Conservation (phyloP, 176 grass and related monocot genomes). For the Juncus inflexus region DNA sequence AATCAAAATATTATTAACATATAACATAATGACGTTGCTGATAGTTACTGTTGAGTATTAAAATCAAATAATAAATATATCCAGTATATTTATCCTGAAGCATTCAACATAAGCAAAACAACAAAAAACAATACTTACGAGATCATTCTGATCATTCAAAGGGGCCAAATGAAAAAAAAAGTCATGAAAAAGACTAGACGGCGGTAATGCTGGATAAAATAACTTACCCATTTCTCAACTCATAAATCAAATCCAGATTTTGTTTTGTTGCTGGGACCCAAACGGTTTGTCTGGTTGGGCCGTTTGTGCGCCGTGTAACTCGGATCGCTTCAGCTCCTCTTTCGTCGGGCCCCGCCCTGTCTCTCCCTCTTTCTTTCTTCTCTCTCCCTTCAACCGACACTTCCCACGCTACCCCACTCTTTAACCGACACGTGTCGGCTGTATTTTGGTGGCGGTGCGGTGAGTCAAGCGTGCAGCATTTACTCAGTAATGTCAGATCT, state of each 20-base stretch:
- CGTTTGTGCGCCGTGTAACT: constrained; percentile 27
- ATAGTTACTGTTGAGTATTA: too few relatives aligned
- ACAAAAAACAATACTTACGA: too few relatives aligned
- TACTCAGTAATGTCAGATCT: neutral
- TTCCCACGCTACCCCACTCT: constrained; percentile 3
- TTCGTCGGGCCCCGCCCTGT: neutral
- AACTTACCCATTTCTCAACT: neutral
- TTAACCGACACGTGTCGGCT: neutral
- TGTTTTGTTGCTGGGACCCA: neutral
- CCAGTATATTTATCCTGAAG: too few relatives aligned
- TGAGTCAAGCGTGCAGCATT: neutral
- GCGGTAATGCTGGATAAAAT: neutral
- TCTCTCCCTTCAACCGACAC: constrained; percentile 2
- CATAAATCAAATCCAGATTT: constrained; percentile 6
- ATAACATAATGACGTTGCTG: too few relatives aligned
- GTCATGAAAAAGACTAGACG: neutral
- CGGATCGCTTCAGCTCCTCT: neutral
- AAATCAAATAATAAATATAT: too few relatives aligned
- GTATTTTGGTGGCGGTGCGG: constrained; percentile 15
- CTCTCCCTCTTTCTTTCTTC: neutral
- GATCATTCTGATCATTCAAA: too few relatives aligned
- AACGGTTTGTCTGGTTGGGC: constrained; percentile 21
- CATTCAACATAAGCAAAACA: too few relatives aligned
- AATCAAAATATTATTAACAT: too few relatives aligned
- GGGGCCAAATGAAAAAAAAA: too few relatives aligned